These are phyloP conservation scores for Penicillium sp. DNA, from an alignment of 2,329 filamentous ascomycete species.

Conservation along the genomic window DNA sequence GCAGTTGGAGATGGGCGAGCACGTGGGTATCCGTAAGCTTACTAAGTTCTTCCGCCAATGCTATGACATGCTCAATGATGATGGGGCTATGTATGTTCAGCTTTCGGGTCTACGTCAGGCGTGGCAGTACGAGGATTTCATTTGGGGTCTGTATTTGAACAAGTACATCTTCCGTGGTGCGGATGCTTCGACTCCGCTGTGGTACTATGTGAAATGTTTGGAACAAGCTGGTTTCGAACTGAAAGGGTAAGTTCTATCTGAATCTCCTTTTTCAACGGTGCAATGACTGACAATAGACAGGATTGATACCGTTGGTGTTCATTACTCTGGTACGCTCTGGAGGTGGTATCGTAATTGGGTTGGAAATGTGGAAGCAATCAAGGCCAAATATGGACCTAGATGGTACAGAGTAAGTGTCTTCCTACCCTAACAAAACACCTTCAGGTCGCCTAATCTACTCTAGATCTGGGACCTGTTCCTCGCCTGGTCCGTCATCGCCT, in stretches of 20 bases:
- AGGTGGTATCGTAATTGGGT: conserved; percentile 95
- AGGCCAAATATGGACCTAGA: conserved; percentile 80
- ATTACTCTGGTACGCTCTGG: conserved; percentile 90
- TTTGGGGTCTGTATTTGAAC: conserved; percentile 95
- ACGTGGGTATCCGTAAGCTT: conserved; percentile 72
- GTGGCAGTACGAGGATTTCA: conserved; percentile 91
- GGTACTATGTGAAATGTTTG: conserved; percentile 72
- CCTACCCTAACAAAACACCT: neutral
- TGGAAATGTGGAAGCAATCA: conserved; percentile 78
- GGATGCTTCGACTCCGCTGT: conserved; percentile 82
- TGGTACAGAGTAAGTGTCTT: conserved; percentile 76
- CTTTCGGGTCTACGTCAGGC: conserved; percentile 80
- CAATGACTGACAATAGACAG: conserved; percentile 8
- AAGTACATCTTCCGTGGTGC: conserved; percentile 93
- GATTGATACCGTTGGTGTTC: conserved; percentile 83
- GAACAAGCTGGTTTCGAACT: conserved; percentile 66
- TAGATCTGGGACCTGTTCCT: conserved; percentile 83
- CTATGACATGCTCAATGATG: conserved; percentile 85
- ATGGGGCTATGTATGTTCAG: conserved; percentile 86
- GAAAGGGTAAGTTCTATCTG: too few species aligned
- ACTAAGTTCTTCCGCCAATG: conserved; percentile 74
- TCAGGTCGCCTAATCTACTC: neutral
- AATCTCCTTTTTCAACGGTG: too few species aligned
- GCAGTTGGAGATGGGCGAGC: too few species aligned
- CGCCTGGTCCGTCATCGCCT: conserved; percentile 73